These are phyloP conservation scores for Diaporthe helianthi DNA, from an alignment of 2,329 filamentous ascomycete species.

Conservation along the genomic window DNA sequence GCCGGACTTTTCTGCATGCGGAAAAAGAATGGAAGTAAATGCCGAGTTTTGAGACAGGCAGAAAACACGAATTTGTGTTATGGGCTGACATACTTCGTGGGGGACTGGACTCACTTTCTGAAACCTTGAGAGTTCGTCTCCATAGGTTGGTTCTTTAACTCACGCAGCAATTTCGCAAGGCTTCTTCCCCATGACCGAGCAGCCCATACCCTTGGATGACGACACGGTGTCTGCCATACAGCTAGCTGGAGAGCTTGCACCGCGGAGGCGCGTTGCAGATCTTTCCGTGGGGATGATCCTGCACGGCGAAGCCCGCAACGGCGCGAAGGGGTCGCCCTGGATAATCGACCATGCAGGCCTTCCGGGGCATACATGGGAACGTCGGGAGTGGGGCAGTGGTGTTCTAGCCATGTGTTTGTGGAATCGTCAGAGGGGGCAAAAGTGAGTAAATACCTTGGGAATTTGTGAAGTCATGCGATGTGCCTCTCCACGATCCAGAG, in stretches of 20 bases:
- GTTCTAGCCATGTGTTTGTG: slow-evolving; percentile 24
- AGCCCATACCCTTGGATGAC: background rate
- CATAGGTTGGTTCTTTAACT: slow-evolving; percentile 6
- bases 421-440: background rate
- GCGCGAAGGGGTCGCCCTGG: background rate
- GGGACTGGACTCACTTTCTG: slow-evolving; percentile 30
- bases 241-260: background rate
- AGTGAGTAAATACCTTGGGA: slow-evolving; percentile 48
- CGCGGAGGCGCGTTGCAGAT: background rate
- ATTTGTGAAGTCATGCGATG: slow-evolving; percentile 56
- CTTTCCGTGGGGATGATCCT: slow-evolving; percentile 3
- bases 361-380: background rate
- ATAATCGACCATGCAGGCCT: background rate
- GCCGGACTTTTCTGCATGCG: slow-evolving; percentile 2
- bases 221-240: background rate
- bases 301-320: background rate
- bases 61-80: slow-evolving; percentile 25
- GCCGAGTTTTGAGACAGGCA: slow-evolving; percentile 33
- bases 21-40: slow-evolving; percentile 23
- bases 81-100: slow-evolving; percentile 15
- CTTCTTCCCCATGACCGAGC: background rate
- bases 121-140: slow-evolving; percentile 6
- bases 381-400: slow-evolving; percentile 26
- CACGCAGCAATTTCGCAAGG: background rate
- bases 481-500: slow-evolving; percentile 48